These are phyloP conservation scores for Crucibulum cyathiforme DNA, from an alignment of 1,284 basidiomycete genomes.

Conservation along the genomic window DNA sequence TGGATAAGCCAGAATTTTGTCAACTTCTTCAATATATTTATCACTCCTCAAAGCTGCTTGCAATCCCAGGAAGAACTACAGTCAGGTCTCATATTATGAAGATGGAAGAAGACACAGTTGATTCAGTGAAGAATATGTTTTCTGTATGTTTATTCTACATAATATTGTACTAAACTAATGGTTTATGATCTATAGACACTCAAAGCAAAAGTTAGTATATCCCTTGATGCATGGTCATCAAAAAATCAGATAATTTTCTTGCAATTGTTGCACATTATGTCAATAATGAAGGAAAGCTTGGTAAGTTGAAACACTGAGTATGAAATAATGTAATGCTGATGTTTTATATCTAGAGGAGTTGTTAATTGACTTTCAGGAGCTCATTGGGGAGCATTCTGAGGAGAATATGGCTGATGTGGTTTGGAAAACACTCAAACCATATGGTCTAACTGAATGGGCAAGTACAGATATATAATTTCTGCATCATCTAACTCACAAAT, in stretches of 20 bases:
- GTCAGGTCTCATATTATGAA: constrained; percentile 5
- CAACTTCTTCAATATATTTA: constrained; percentile 2
- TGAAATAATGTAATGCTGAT: background rate
- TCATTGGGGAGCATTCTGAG: constrained; percentile 7
- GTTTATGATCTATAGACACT: no score
- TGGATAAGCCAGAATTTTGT: constrained; percentile 2
- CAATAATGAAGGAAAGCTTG: constrained; percentile 1
- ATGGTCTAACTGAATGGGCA: constrained; percentile 4
- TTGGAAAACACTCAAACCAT: constrained; percentile 6
- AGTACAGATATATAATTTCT: background rate
- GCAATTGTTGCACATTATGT: constrained; percentile 10
- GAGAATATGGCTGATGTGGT: constrained; percentile 9
- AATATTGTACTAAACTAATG: no score
- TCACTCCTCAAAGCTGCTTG: background rate
- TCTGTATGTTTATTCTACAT: no score
- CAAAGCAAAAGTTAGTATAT: constrained; percentile 3
- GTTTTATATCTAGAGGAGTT: constrained; percentile 7
- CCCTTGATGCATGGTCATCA: constrained; percentile 9
- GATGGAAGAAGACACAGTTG: constrained; percentile 8
- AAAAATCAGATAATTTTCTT: background rate
- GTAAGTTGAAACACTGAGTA: background rate
- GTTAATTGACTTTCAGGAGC: constrained; percentile 7
- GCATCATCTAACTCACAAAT: background rate
- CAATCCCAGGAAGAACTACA: constrained; percentile 3
- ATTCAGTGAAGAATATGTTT: constrained; percentile 2